Evolutionary conservation across 75 land plant species (phyloP), one percentile per base, ranked within the genome.

Genomic region (Picea glauca): DNA sequence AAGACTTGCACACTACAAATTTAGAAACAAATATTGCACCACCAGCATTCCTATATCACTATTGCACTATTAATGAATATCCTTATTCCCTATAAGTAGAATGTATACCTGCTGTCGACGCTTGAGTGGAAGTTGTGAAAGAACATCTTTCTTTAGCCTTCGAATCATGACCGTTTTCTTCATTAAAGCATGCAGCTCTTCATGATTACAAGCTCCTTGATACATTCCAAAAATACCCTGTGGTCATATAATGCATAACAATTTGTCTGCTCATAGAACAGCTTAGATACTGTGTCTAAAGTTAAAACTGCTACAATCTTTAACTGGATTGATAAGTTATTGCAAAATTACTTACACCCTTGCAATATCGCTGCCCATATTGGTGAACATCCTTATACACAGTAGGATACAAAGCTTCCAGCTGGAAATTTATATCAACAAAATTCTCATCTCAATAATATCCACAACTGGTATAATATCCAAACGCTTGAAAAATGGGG

Each of bases 161-260:
- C 99, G 93, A 56, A 96, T 94, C 98, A 96, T 92, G 7, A 96
- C 86, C 31, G 99, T 96, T 62, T 93, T 84, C 77, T 94, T 96
- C 88, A 96, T 89, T 81, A 96, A 80, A 82, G 85, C 92, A 83
- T 96, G 99, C 60, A 96, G 91, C 74, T 96, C 99, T 67, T 94
- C 95, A 78, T 84, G 93, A 82, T 96, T 96, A 82, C 92, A 91
- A 60, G 95, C 88, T 73, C 99, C 99, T 89, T 94, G 99, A 80
- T 92, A 96, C 30, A 85, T 9, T 13, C 99, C 99, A 89, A 96
- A 96, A 15, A 83, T 30, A 43, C 99, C 94, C 99, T 96, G 82
- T 3, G 40, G 57, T 38, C 35, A 46, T 8, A 18, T 20, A 18
- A 9, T 65, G 33, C 13, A 33, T 4, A 70, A 70, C 23, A 40